These are phyloP conservation scores for Rhizopogon vulgaris DNA, from an alignment of 768 basidiomycete species.

Conservation along the genomic window DNA sequence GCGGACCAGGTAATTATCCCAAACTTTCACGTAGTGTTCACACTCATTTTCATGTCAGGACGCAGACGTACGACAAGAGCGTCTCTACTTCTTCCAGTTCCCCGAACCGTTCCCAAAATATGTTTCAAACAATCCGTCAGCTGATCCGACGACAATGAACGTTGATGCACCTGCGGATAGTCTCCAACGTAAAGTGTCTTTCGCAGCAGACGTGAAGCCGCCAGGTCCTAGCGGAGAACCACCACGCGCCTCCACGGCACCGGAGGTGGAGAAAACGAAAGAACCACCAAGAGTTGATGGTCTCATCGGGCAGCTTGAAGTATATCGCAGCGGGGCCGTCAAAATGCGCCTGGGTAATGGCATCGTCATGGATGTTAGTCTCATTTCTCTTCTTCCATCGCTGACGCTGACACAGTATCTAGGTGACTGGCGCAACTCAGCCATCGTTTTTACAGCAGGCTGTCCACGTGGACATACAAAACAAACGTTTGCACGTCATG, in stretches of 20 bases:
- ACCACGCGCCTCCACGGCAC: conserved; percentile 15
- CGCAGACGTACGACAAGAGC: conserved; percentile 47
- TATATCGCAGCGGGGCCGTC: conserved; percentile 79
- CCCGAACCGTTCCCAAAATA: conserved; percentile 81
- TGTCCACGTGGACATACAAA: conserved; percentile 57
- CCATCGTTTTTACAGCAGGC: conserved; percentile 88
- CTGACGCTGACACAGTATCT: conserved; percentile 1
- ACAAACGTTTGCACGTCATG: conserved; percentile 60
- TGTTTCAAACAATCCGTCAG: conserved; percentile 29
- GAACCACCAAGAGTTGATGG: conserved; percentile 54
- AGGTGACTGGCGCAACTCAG: conserved; percentile 80
- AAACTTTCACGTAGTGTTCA: background rate
- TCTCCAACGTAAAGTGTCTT: conserved; percentile 52
- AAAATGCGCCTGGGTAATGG: conserved; percentile 81
- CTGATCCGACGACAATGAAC: conserved; percentile 27
- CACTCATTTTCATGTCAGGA: conserved; percentile 31
- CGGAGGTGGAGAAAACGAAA: conserved; percentile 17
- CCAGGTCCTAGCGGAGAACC: conserved; percentile 27
- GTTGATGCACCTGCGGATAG: conserved; percentile 23
- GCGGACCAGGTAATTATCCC: conserved; percentile 31
- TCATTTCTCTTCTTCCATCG: background rate
- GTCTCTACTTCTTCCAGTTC: conserved; percentile 87
- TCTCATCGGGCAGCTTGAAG: conserved; percentile 75
- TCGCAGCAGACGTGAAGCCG: conserved; percentile 55
- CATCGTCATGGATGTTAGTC: conserved; percentile 70